Conservation (phyloP, 257 asterid genomes). For the Nicotiana obtusifolia region DNA sequence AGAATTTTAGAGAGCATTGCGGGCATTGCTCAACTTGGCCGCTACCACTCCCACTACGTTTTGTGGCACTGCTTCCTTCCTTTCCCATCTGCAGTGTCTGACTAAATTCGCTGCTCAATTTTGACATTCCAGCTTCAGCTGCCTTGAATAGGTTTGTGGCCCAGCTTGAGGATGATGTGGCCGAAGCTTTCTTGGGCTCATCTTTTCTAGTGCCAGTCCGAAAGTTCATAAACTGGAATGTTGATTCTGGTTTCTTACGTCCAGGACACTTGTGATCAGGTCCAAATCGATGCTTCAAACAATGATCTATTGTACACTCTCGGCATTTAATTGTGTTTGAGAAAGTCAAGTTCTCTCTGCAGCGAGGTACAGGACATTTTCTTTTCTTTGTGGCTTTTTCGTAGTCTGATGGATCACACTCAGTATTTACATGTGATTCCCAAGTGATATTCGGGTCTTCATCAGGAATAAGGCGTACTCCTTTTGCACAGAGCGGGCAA, state of each 20-base stretch:
- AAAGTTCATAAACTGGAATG: slow-evolving; percentile 53
- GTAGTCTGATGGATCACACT: slow-evolving; percentile 88
- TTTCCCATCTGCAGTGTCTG: slow-evolving; percentile 28
- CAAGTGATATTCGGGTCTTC: slow-evolving; percentile 92
- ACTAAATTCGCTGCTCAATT: slow-evolving; percentile 54
- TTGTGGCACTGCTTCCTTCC: slow-evolving; percentile 9
- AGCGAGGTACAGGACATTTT: slow-evolving; percentile 83
- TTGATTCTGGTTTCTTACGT: slow-evolving; percentile 52
- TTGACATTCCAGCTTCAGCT: slow-evolving; percentile 79
- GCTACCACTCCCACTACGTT: not conserved
- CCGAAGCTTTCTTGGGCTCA: slow-evolving; percentile 32
- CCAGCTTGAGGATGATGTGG: slow-evolving; percentile 63
- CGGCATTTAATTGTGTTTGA: slow-evolving; percentile 79
- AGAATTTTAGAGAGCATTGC: slow-evolving; percentile 58
- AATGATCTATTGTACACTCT: slow-evolving; percentile 74
- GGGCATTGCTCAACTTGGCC: slow-evolving; percentile 68
- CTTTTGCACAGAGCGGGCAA: slow-evolving; percentile 96
- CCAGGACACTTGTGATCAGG: slow-evolving; percentile 88
- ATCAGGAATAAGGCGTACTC: slow-evolving; percentile 69
- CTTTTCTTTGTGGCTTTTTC: slow-evolving; percentile 73
- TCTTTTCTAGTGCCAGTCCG: slow-evolving; percentile 34
- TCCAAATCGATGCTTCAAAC: slow-evolving; percentile 90
- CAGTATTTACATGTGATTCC: slow-evolving; percentile 92
- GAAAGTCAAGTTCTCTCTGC: slow-evolving; percentile 75
- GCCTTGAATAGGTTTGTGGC: slow-evolving; percentile 43